A percentile compares a stretch with the other conserved stretches of the same genome.
These are phyloP conservation scores for Wickerhamomyces subpelliculosus DNA, from an alignment of 805 yeast genomes.

Conservation along the genomic window DNA sequence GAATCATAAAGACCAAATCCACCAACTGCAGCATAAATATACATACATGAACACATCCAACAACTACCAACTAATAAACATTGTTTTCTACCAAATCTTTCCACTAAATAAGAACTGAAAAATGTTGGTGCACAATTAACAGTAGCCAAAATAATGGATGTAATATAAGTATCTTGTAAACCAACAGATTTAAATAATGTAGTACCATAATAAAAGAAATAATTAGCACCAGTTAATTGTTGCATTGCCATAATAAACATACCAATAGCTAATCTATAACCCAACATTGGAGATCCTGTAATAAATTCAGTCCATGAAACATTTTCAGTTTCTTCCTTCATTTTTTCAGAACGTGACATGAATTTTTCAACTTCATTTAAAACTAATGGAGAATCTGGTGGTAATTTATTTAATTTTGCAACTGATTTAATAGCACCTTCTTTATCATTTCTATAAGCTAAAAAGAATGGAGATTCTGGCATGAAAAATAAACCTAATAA, in stretches of 20 bases:
- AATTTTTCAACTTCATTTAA: constrained; percentile 44
- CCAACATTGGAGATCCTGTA: constrained; percentile 51
- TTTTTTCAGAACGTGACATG: constrained; percentile 34
- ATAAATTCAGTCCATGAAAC: constrained; percentile 56
- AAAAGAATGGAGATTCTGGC: constrained; percentile 69
- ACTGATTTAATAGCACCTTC: constrained; percentile 51
- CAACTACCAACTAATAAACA: constrained; percentile 44
- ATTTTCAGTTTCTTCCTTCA: constrained; percentile 42
- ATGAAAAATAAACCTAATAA: constrained; percentile 44
- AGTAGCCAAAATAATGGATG: constrained; percentile 49
- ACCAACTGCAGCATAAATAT: constrained; percentile 57
- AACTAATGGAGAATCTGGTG: constrained; percentile 39
- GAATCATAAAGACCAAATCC: constrained; percentile 36
- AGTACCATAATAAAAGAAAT: constrained; percentile 62
- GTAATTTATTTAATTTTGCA: constrained; percentile 44
- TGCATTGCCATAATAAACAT: constrained; percentile 52
- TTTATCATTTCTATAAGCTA: constrained; percentile 30
- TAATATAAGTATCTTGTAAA: constrained; percentile 46
- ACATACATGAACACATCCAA: constrained; percentile 49
- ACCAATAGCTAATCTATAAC: constrained; percentile 49
- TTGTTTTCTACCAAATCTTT: constrained; percentile 46
- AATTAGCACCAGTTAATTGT: constrained; percentile 59
- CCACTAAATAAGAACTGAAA: constrained; percentile 45
- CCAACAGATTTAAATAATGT: constrained; percentile 54
- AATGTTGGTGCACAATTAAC: constrained; percentile 53